Evolutionary conservation across 352 stramenopile species (phyloP).

Genomic region (Globisporangium cederbergense): DNA sequence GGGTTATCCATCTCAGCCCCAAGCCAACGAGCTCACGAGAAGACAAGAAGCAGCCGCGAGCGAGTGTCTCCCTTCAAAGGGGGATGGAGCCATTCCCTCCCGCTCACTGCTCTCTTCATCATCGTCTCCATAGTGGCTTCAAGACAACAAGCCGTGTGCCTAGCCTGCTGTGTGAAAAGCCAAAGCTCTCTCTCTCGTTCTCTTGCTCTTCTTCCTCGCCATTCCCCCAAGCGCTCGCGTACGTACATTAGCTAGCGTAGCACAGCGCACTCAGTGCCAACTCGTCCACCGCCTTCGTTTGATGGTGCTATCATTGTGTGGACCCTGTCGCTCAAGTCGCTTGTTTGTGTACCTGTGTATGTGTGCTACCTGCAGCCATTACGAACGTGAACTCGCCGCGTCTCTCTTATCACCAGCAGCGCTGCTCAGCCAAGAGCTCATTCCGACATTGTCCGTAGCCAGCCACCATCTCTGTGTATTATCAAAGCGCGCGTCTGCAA

Average conservation of each 20-base stretch:
- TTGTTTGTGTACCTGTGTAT: no score
- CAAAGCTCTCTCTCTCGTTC: not conserved
- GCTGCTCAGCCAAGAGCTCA: not conserved
- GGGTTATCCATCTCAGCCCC: conserved; percentile 6
- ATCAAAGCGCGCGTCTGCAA: no score
- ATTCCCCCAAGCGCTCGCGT: not conserved
- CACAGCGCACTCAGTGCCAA: not conserved
- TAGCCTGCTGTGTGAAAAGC: no score
- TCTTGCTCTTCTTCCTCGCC: not conserved
- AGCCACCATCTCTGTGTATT: not conserved
- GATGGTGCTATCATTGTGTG: no score
- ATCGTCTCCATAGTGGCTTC: conserved; percentile 7
- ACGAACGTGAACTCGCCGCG: no score
- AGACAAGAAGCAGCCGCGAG: not conserved
- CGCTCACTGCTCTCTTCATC: not conserved
- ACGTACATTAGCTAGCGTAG: not conserved
- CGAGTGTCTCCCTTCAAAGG: conserved; percentile 11
- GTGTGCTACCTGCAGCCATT: no score
- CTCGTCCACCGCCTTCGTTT: not conserved
- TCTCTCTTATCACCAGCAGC: not conserved
- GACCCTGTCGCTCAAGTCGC: no score
- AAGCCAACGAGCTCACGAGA: not conserved
- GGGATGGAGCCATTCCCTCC: conserved; percentile 12
- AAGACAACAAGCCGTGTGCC: not conserved
- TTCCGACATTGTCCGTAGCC: not conserved